Conservation (phyloP, 2,329 filamentous ascomycete genomes). For the Colletotrichum sp. region DNA sequence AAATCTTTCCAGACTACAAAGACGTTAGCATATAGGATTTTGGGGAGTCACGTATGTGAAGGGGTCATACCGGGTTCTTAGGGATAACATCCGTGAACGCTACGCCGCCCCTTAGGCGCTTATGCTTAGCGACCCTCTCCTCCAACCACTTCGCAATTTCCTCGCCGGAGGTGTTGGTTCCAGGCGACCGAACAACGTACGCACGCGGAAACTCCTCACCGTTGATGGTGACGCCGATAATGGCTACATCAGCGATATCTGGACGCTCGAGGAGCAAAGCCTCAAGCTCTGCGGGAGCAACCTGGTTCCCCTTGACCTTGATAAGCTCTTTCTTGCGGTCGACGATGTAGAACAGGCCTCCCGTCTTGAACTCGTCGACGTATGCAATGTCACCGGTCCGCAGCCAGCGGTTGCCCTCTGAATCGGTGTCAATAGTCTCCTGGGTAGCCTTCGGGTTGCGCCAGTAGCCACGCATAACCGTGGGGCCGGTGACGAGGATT, state of each 20-base stretch:
- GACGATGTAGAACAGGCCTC: conserved; percentile 65
- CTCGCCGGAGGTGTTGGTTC: conserved; percentile 49
- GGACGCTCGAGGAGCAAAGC: conserved; percentile 40
- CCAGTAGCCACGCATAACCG: conserved; percentile 81
- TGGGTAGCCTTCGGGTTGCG: conserved; percentile 70
- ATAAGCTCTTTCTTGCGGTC: conserved; percentile 74
- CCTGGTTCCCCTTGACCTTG: conserved; percentile 65
- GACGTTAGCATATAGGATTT: background rate
- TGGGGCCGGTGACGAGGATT: conserved; percentile 75
- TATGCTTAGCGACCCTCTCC: conserved; percentile 67
- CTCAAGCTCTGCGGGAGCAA: conserved; percentile 59
- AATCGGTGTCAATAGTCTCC: conserved; percentile 55
- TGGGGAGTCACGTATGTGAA: background rate
- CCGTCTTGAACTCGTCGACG: conserved; percentile 61
- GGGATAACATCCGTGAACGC: conserved; percentile 71
- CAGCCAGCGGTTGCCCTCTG: conserved; percentile 66
- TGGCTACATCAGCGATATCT: conserved; percentile 65
- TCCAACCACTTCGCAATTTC: conserved; percentile 70
- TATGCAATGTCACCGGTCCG: conserved; percentile 78
- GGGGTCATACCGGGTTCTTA: conserved; percentile 52
- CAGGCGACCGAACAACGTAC: conserved; percentile 59
- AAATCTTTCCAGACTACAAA: conserved; percentile 67
- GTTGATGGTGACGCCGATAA: conserved; percentile 62
- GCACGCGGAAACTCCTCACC: conserved; percentile 67
- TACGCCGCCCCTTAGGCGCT: conserved; percentile 73